Evolutionary conservation across 2,329 filamentous ascomycete genomes (phyloP).

Genomic region (Penicillium corylophilum): DNA sequence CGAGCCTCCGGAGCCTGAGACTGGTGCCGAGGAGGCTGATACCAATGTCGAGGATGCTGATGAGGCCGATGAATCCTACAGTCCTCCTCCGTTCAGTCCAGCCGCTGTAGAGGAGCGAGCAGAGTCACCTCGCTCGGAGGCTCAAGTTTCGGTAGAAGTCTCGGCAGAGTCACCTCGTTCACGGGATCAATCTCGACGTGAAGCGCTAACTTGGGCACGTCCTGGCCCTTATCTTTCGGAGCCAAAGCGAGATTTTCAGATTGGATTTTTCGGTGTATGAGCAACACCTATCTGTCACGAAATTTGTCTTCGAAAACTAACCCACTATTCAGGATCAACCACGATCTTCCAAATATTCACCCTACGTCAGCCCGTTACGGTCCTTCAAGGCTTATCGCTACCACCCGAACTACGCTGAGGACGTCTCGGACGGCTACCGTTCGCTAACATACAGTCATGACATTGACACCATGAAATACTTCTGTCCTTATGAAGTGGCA

Average conservation of each 20-base stretch:
- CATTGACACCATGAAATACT: conserved; percentile 70
- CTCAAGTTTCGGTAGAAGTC: conserved; percentile 24
- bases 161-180: conserved; percentile 22
- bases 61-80: conserved; percentile 31
- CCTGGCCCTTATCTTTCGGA: conserved; percentile 27
- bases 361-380: conserved; percentile 81
- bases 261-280: conserved; percentile 36
- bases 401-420: conserved; percentile 70
- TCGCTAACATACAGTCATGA: conserved; percentile 93
- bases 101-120: conserved; percentile 33
- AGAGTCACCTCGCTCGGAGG: conserved; percentile 20
- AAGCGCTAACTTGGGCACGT: conserved; percentile 32
- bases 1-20: conserved; percentile 53
- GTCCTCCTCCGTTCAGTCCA: conserved; percentile 47
- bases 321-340: conserved; percentile 25
- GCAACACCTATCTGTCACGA: conserved; percentile 17
- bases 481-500: conserved; percentile 75
- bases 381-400: conserved; percentile 87
- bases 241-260: conserved; percentile 22
- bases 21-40: conserved; percentile 25
- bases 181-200: conserved; percentile 21
- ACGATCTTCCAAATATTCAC: conserved; percentile 45
- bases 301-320: conserved; percentile 28
- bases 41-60: conserved; percentile 8
- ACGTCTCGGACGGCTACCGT: conserved; percentile 73